phyloP scores from a whole-genome alignment of 1,139 yeast genomes.

The Scheffersomyces parashehatae region DNA sequence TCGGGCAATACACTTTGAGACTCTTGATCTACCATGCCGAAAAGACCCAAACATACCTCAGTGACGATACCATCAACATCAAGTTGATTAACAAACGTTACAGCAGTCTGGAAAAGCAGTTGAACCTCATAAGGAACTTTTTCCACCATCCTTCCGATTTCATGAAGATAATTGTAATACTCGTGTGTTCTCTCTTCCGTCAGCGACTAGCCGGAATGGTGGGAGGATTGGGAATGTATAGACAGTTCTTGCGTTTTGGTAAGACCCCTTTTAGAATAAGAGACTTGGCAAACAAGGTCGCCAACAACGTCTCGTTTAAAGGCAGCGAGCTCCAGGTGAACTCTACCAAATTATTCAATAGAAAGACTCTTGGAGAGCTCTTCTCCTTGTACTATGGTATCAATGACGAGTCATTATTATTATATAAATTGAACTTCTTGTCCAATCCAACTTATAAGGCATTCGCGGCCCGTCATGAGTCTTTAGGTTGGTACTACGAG shows the following conservation, averaged over 20 bases:
- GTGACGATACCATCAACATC: conserved; percentile 36
- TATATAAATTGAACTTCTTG: conserved; percentile 22
- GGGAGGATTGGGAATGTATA: conserved; percentile 54
- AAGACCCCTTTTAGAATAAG: conserved; percentile 63
- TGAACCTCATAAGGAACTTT: conserved; percentile 38
- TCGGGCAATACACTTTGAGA: conserved; percentile 59
- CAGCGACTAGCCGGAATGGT: conserved; percentile 46
- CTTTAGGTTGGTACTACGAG: conserved; percentile 29
- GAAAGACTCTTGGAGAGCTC: conserved; percentile 18
- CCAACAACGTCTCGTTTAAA: conserved; percentile 9
- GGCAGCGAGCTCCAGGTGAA: conserved; percentile 10
- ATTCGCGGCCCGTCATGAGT: conserved; percentile 22
- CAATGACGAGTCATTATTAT: conserved; percentile 22
- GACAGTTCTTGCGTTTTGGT: conserved; percentile 73
- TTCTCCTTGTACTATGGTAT: conserved; percentile 23
- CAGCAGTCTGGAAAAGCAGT: conserved; percentile 34
- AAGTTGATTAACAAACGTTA: conserved; percentile 30
- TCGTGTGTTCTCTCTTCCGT: conserved; percentile 34
- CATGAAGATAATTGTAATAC: conserved; percentile 34
- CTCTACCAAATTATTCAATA: conserved; percentile 9
- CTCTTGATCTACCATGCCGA: conserved; percentile 52
- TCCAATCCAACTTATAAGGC: conserved; percentile 10
- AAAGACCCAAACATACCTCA: conserved; percentile 36
- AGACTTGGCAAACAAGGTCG: conserved; percentile 24
- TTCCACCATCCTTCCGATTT: conserved; percentile 45